Percentiles rank a stretch among this genome's conserved stretches.
Conservation (phyloP, 2,329 filamentous ascomycete genomes). For the Verticillium isaacii region DNA sequence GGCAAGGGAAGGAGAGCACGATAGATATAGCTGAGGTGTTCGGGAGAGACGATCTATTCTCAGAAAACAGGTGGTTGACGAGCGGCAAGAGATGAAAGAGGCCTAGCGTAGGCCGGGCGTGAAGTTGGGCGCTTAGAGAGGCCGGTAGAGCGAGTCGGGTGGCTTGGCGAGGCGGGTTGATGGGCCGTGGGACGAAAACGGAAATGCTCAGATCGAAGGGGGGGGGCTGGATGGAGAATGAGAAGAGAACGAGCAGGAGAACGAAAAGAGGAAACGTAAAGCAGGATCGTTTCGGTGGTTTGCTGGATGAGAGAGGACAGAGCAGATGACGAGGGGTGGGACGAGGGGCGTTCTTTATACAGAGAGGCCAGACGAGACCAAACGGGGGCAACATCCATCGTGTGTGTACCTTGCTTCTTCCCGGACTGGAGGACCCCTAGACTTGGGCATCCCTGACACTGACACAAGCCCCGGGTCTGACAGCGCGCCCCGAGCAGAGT, state of each 20-base stretch:
- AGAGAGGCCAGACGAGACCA: background rate
- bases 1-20: background rate
- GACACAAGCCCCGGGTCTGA: background rate
- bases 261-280: no score
- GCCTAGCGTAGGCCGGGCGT: constrained; percentile 1
- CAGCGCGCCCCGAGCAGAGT: background rate
- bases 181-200: background rate
- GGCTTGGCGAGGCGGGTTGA: background rate
- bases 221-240: background rate
- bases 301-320: background rate
- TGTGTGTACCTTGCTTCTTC: background rate
- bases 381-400: background rate
- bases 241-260: background rate
- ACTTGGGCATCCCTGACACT: background rate
- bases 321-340: background rate
- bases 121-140: constrained; percentile 4
- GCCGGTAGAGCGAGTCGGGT: background rate
- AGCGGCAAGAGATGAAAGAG: constrained; percentile 3
- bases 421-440: background rate
- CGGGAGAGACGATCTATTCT: background rate
- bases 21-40: background rate
- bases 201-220: background rate
- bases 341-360: background rate
- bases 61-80: background rate
- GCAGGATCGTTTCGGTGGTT: no score